phyloP scores from a whole-genome alignment of 2,329 filamentous ascomycete species.

The Dactylellina leptospora region DNA sequence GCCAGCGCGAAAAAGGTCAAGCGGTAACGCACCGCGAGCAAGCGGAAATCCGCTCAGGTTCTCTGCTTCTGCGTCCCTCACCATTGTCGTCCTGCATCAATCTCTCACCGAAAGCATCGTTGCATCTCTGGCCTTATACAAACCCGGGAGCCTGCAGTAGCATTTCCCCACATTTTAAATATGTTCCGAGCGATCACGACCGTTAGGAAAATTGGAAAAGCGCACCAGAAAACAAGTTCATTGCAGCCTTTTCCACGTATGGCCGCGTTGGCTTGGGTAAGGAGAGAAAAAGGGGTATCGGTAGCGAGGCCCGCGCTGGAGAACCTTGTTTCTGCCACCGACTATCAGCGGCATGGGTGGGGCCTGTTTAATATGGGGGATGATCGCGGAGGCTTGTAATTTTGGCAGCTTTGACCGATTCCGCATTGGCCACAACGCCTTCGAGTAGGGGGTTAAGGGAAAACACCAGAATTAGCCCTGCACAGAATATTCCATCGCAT shows the following conservation, averaged over 20 bases:
- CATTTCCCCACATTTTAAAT: constrained; percentile 24
- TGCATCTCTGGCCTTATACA: no score
- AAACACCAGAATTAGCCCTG: no score
- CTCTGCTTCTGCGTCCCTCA: neutral
- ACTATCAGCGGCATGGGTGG: constrained; percentile 17
- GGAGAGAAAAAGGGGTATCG: constrained; percentile 22
- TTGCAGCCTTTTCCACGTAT: neutral
- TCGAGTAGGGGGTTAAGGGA: no score
- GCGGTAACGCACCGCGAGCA: neutral
- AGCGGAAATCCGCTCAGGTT: neutral
- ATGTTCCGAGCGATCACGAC: constrained; percentile 36
- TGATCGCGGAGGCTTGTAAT: constrained; percentile 15
- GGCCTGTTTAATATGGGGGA: constrained; percentile 24
- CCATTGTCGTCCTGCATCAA: no score
- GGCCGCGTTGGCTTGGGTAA: neutral
- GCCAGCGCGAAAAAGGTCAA: neutral
- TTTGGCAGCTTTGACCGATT: constrained; percentile 19
- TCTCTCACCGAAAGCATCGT: no score
- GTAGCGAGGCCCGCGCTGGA: neutral
- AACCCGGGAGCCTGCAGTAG: no score
- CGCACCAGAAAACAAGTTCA: no score
- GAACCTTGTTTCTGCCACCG: neutral
- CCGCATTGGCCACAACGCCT: constrained; percentile 7
- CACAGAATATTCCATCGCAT: neutral
- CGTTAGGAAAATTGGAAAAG: neutral